Percentiles rank a stretch among this genome's conserved stretches.
Evolutionary conservation across 805 yeast genomes (phyloP).

Genomic region (Candida pini): DNA sequence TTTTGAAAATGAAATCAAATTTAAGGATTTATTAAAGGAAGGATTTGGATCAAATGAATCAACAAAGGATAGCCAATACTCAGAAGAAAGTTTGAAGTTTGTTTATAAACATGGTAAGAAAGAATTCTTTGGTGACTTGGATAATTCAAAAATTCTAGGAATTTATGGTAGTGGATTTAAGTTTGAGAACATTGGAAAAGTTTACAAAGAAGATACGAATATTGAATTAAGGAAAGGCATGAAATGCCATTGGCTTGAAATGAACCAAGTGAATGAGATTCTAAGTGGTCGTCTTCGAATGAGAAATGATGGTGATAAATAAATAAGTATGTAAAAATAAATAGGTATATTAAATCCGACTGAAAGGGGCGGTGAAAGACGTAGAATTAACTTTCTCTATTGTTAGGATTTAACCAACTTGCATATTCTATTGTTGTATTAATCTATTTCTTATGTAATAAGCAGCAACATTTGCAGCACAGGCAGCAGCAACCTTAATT

Average conservation of each 20-base stretch:
- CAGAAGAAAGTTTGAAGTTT: constrained; percentile 42
- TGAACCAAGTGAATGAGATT: constrained; percentile 56
- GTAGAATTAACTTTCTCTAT: too few relatives aligned
- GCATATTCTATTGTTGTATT: too few relatives aligned
- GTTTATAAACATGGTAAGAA: constrained; percentile 44
- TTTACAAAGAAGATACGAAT: constrained; percentile 61
- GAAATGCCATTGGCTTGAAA: constrained; percentile 62
- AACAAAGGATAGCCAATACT: constrained; percentile 16
- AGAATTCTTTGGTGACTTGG: constrained; percentile 29
- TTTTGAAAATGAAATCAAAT: constrained; percentile 6
- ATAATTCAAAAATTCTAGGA: constrained; percentile 61
- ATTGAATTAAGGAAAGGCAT: constrained; percentile 58
- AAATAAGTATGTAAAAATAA: too few relatives aligned
- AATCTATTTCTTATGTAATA: too few relatives aligned
- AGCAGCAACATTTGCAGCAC: too few relatives aligned
- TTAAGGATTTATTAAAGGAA: constrained; percentile 12
- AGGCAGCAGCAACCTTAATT: too few relatives aligned
- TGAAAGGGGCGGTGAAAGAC: too few relatives aligned
- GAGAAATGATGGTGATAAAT: constrained; percentile 30
- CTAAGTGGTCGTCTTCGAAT: constrained; percentile 64
- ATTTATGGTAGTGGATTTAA: constrained; percentile 60
- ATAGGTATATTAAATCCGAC: too few relatives aligned
- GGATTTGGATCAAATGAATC: constrained; percentile 21
- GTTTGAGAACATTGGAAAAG: constrained; percentile 49
- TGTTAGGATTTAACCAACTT: too few relatives aligned